These are phyloP conservation scores for Millerozyma acaciae DNA, from an alignment of 805 yeast genomes.

Conservation along the genomic window DNA sequence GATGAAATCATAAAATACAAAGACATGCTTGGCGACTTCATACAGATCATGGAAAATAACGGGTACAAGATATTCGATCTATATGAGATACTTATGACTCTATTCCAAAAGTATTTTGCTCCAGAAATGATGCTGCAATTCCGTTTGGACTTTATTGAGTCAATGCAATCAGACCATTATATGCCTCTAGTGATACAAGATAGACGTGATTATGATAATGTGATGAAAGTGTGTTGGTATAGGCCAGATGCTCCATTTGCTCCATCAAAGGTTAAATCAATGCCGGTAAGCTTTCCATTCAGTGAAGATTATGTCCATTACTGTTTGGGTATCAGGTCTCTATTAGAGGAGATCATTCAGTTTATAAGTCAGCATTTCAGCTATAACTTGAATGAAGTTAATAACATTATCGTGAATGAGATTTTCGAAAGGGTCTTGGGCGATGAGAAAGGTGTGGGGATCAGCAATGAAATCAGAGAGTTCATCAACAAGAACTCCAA, in stretches of 20 bases:
- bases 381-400: constrained; percentile 56
- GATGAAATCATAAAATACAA: constrained; percentile 53
- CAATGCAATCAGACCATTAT: constrained; percentile 76
- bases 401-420: constrained; percentile 55
- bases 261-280: constrained; percentile 45
- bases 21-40: constrained; percentile 61
- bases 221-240: constrained; percentile 68
- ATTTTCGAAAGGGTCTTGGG: constrained; percentile 66
- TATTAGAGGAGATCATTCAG: constrained; percentile 57
- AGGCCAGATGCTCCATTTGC: constrained; percentile 47
- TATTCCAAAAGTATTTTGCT: constrained; percentile 60
- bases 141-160: constrained; percentile 53
- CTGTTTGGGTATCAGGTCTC: constrained; percentile 68
- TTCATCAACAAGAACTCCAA: constrained; percentile 59
- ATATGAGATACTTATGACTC: constrained; percentile 54
- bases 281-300: constrained; percentile 67
- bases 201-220: constrained; percentile 54
- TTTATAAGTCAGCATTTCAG: constrained; percentile 65
- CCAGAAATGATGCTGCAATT: constrained; percentile 52
- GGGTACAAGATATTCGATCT: constrained; percentile 57
- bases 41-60: constrained; percentile 73
- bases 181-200: constrained; percentile 78
- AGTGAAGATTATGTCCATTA: constrained; percentile 84
- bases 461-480: constrained; percentile 56
- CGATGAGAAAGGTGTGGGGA: constrained; percentile 44